A percentile compares a stretch with the other conserved stretches of the same genome.
Evolutionary conservation across 352 stramenopile genomes (phyloP).

Genomic region (Globisporangium irregulare): DNA sequence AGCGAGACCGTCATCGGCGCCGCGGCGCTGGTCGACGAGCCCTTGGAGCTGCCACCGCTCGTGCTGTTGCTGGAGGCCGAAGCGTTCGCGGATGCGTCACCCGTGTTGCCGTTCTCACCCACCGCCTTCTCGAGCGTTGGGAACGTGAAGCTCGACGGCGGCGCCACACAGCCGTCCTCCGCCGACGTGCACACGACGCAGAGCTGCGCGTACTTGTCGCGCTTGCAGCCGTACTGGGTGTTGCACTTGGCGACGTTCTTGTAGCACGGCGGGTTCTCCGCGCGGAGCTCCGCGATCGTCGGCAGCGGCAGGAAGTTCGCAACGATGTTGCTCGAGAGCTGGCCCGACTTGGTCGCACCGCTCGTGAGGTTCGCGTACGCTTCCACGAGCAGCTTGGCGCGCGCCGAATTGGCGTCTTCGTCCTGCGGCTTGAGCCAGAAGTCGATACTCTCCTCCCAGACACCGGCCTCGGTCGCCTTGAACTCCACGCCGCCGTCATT

Average conservation of each 20-base stretch:
- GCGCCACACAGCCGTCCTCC: constrained; percentile 34
- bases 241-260: constrained; percentile 62
- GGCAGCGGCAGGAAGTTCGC: constrained; percentile 56
- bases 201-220: constrained; percentile 57
- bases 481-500: constrained; percentile 62
- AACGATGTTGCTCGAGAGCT: constrained; percentile 30
- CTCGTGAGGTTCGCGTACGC: constrained; percentile 55
- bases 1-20: not conserved
- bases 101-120: constrained; percentile 44
- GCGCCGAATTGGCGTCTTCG: constrained; percentile 45
- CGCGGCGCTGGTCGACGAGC: not conserved
- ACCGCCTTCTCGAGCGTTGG: constrained; percentile 47
- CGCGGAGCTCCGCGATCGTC: constrained; percentile 35
- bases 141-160: constrained; percentile 47
- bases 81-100: constrained; percentile 20
- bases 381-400: constrained; percentile 45
- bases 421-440: constrained; percentile 75
- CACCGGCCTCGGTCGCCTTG: constrained; percentile 29
- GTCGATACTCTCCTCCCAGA: constrained; percentile 52
- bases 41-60: constrained; percentile 1
- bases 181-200: constrained; percentile 59
- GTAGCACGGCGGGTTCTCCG: constrained; percentile 68
- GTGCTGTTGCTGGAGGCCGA: constrained; percentile 10
- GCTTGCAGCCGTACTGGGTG: constrained; percentile 46
- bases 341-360: constrained; percentile 30